phyloP scores from a whole-genome alignment of 352 stramenopile species.

The Globisporangium heterothallicum region DNA sequence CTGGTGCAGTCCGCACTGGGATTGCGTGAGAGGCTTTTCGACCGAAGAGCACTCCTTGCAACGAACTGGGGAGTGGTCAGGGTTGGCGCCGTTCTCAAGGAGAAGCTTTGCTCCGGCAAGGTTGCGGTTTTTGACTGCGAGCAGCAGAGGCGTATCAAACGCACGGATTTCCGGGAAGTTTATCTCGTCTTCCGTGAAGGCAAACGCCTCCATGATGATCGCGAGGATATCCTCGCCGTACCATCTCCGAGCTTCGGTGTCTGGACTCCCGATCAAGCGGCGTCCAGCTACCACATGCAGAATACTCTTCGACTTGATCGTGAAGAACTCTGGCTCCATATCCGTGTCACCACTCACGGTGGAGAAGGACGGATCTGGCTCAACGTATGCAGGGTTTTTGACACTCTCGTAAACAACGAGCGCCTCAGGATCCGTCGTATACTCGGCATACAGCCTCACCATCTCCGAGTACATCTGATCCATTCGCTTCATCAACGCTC shows the following conservation, averaged over 20 bases:
- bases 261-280: not conserved
- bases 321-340: slow-evolving; percentile 1
- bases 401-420: slow-evolving; percentile 19
- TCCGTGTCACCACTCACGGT: not conserved
- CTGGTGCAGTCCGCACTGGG: slow-evolving; percentile 19
- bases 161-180: slow-evolving; percentile 13
- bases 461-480: slow-evolving; percentile 37
- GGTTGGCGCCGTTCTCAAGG: slow-evolving; percentile 29
- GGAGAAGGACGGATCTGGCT: not conserved
- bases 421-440: slow-evolving; percentile 29
- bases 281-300: slow-evolving; percentile 2
- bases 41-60: slow-evolving; percentile 45
- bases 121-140: slow-evolving; percentile 44
- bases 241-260: not conserved
- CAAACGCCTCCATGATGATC: slow-evolving; percentile 5
- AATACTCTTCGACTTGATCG: not conserved
- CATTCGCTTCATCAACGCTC: slow-evolving; percentile 4
- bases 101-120: slow-evolving; percentile 30
- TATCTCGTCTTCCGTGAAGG: slow-evolving; percentile 4
- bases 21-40: slow-evolving; percentile 5
- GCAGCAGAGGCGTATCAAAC: slow-evolving; percentile 59
- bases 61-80: slow-evolving; percentile 46
- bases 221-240: slow-evolving; percentile 8
- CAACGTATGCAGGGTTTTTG: slow-evolving; percentile 2
- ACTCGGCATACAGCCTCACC: slow-evolving; percentile 42